Percentiles rank a stretch among this genome's conserved stretches.
These are phyloP conservation scores for Neonectria neomacrospora DNA, from an alignment of 2,329 filamentous ascomycete species.

Conservation along the genomic window DNA sequence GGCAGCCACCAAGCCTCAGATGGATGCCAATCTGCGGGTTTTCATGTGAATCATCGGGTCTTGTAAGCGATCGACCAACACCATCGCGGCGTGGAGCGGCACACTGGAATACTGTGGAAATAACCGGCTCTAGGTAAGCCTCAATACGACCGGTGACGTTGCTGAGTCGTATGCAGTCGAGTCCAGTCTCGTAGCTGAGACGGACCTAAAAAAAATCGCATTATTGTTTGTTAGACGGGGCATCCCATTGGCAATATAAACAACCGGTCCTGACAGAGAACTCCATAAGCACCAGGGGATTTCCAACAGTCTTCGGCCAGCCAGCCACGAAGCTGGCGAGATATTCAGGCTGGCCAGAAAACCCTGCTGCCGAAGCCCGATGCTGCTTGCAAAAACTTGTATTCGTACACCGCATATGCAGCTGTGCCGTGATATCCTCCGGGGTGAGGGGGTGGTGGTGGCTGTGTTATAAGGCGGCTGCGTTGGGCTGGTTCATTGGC, in stretches of 20 bases:
- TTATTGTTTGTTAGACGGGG: neutral
- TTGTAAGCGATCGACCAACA: neutral
- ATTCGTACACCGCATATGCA: neutral
- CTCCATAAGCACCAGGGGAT: too few relatives aligned
- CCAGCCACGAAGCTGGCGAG: neutral
- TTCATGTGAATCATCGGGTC: too few relatives aligned
- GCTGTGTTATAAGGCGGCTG: neutral
- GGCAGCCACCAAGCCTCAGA: neutral
- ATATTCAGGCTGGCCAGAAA: neutral
- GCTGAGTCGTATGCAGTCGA: neutral
- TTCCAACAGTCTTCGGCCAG: too few relatives aligned
- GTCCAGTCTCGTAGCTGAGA: neutral
- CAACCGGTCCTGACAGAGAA: too few relatives aligned
- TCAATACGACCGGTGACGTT: neutral
- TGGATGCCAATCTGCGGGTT: neutral
- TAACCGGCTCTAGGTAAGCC: too few relatives aligned
- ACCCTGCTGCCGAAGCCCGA: neutral
- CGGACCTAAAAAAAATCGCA: too few relatives aligned
- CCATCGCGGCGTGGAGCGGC: neutral
- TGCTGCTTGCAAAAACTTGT: neutral
- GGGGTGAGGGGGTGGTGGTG: neutral
- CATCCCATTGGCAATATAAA: too few relatives aligned
- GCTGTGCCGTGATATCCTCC: neutral
- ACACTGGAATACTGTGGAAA: too few relatives aligned
- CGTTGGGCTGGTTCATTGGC: neutral